Percentiles rank a stretch among this genome's conserved stretches.
Evolutionary conservation across 2,329 filamentous ascomycete genomes (phyloP).

Genomic region (Lecanicillium sp.): DNA sequence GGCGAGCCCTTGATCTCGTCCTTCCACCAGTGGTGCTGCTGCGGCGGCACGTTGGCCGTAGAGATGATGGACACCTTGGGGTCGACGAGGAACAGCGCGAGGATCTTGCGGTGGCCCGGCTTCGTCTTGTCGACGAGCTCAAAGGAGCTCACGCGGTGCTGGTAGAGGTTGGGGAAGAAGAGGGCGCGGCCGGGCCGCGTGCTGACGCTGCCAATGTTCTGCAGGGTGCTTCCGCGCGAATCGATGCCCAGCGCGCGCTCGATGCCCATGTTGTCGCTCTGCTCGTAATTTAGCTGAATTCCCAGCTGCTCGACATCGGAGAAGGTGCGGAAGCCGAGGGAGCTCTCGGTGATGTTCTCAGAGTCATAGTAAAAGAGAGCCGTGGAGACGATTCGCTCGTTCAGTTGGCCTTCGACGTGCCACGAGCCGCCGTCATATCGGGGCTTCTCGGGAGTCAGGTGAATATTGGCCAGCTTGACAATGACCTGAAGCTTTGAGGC

Average conservation of each 20-base stretch:
- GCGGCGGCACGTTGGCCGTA: slow-evolving; percentile 39
- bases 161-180: slow-evolving; percentile 49
- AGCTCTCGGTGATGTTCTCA: slow-evolving; percentile 51
- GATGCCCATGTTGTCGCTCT: slow-evolving; percentile 30
- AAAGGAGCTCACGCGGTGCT: slow-evolving; percentile 49
- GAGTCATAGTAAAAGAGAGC: slow-evolving; percentile 57
- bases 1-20: background rate
- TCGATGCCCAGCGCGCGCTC: slow-evolving; percentile 30
- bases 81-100: slow-evolving; percentile 57
- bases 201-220: slow-evolving; percentile 40
- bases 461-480: slow-evolving; percentile 56
- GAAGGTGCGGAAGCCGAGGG: slow-evolving; percentile 44
- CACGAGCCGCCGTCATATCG: slow-evolving; percentile 47
- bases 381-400: slow-evolving; percentile 59
- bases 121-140: slow-evolving; percentile 42
- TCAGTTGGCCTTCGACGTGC: slow-evolving; percentile 50
- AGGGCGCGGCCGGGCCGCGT: slow-evolving; percentile 44
- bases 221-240: slow-evolving; percentile 17
- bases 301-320: slow-evolving; percentile 26
- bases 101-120: slow-evolving; percentile 52
- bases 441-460: slow-evolving; percentile 53
- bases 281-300: slow-evolving; percentile 23
- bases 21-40: slow-evolving; percentile 34
- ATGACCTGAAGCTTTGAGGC: slow-evolving; percentile 50
- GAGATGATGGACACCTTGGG: slow-evolving; percentile 40